These are phyloP conservation scores for Drosera spatulata DNA, from an alignment of 179 eudicot species.

Conservation along the genomic window DNA sequence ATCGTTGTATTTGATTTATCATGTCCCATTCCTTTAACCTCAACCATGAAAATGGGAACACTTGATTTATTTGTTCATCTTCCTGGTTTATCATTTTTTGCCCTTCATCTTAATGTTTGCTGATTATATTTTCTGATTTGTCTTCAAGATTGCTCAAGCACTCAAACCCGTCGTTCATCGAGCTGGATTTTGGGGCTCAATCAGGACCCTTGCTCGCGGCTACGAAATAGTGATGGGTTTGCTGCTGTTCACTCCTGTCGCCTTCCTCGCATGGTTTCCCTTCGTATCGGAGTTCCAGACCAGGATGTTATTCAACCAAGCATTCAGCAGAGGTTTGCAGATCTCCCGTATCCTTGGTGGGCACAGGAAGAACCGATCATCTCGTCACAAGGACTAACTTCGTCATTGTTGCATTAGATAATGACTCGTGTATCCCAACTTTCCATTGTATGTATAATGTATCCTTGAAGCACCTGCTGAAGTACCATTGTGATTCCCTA, in stretches of 20 bases:
- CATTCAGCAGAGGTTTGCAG: constrained; percentile 90
- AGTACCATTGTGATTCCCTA: too few species aligned
- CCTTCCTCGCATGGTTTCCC: constrained; percentile 96
- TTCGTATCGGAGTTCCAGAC: constrained; percentile 91
- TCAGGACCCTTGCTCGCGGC: constrained; percentile 73
- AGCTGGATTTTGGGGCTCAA: constrained; percentile 78
- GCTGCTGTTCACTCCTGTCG: constrained; percentile 79
- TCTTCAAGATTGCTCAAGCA: constrained; percentile 73
- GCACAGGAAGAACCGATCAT: constrained; percentile 60
- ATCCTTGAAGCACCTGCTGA: too few species aligned
- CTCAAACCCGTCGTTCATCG: constrained; percentile 53
- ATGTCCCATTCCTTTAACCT: background rate
- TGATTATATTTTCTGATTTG: background rate
- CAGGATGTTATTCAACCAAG: constrained; percentile 82
- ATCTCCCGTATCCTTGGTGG: constrained; percentile 89
- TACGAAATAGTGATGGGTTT: constrained; percentile 83
- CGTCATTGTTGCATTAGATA: background rate
- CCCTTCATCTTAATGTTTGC: too few species aligned
- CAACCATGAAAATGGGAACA: background rate
- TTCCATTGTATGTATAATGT: too few species aligned
- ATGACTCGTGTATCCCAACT: constrained; percentile 3
- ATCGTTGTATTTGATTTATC: too few species aligned
- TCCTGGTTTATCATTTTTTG: too few species aligned
- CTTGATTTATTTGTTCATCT: too few species aligned
- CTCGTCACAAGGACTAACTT: constrained; percentile 55